These are phyloP conservation scores for Candida frijolesensis DNA, from an alignment of 1,139 yeast genomes.

Conservation along the genomic window DNA sequence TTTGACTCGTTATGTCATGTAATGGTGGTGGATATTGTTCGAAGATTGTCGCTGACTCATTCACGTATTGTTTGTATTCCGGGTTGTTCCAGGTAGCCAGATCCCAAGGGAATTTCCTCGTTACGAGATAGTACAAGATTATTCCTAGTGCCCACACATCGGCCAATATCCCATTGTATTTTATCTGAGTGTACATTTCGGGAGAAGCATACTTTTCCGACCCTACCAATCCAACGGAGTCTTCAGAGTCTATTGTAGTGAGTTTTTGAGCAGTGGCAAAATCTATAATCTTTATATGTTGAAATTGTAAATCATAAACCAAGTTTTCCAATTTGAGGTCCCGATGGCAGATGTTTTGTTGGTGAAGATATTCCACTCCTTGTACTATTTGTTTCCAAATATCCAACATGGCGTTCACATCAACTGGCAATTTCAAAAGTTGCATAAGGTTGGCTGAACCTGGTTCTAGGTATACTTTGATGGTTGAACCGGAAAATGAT, in stretches of 20 bases:
- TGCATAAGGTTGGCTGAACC: constrained; percentile 29
- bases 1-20: constrained; percentile 17
- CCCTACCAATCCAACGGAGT: constrained; percentile 52
- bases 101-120: constrained; percentile 38
- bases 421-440: constrained; percentile 13
- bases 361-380: constrained; percentile 39
- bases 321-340: constrained; percentile 46
- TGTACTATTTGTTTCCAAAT: constrained; percentile 36
- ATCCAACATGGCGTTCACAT: constrained; percentile 25
- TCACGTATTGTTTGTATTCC: constrained; percentile 15
- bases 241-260: constrained; percentile 7
- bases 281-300: constrained; percentile 40
- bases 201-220: constrained; percentile 51
- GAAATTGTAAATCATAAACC: constrained; percentile 27
- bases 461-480: constrained; percentile 35
- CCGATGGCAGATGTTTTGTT: constrained; percentile 36
- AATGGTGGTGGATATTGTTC: constrained; percentile 13
- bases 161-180: constrained; percentile 41
- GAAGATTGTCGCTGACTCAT: constrained; percentile 11
- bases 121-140: constrained; percentile 35
- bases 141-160: constrained; percentile 56
- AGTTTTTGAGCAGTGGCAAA: constrained; percentile 32
- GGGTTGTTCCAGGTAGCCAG: constrained; percentile 28
- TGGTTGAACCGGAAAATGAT: constrained; percentile 21
- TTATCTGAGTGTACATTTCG: constrained; percentile 38